These are phyloP conservation scores for Pseudopithomyces chartarum DNA, from an alignment of 2,329 filamentous ascomycete species.

Conservation along the genomic window DNA sequence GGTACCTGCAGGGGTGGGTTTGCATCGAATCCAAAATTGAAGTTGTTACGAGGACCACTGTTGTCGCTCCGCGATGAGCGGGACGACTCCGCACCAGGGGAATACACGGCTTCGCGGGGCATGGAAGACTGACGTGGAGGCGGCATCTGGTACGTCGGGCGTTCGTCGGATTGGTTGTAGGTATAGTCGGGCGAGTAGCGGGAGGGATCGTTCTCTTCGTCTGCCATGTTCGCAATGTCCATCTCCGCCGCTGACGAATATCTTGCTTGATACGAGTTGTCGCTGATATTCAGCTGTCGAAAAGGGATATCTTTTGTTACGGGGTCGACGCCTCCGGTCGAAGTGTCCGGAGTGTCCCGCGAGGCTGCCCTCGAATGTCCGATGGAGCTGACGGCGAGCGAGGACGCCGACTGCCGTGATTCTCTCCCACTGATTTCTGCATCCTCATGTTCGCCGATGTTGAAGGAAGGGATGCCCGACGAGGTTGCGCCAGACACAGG, in stretches of 20 bases:
- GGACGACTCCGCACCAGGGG: slow-evolving; percentile 30
- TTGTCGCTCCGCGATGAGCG: slow-evolving; percentile 38
- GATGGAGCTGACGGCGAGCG: slow-evolving; percentile 35
- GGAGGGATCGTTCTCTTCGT: slow-evolving; percentile 22
- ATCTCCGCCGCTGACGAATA: slow-evolving; percentile 40
- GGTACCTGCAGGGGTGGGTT: slow-evolving; percentile 46
- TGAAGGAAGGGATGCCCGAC: slow-evolving; percentile 39
- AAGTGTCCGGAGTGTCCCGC: slow-evolving; percentile 38
- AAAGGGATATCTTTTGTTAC: slow-evolving; percentile 41
- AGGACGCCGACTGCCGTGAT: slow-evolving; percentile 41
- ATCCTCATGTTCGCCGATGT: slow-evolving; percentile 36
- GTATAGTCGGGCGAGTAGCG: slow-evolving; percentile 25
- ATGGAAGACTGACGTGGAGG: slow-evolving; percentile 29
- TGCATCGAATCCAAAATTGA: slow-evolving; percentile 34
- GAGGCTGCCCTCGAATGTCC: slow-evolving; percentile 44
- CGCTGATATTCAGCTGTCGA: slow-evolving; percentile 40
- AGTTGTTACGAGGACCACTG: slow-evolving; percentile 29
- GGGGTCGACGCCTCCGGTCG: slow-evolving; percentile 25
- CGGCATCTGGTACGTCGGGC: slow-evolving; percentile 22
- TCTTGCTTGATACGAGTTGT: slow-evolving; percentile 35
- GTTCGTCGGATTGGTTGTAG: slow-evolving; percentile 21
- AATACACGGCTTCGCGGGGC: slow-evolving; percentile 31
- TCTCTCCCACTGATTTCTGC: slow-evolving; percentile 34
- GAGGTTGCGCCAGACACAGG: slow-evolving; percentile 23
- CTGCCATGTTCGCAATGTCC: slow-evolving; percentile 32